A percentile compares a stretch with the other conserved stretches of the same genome.
These are phyloP conservation scores for Cryptosporidium ubiquitum DNA, from an alignment of 169 alveolate genomes.

Conservation along the genomic window DNA sequence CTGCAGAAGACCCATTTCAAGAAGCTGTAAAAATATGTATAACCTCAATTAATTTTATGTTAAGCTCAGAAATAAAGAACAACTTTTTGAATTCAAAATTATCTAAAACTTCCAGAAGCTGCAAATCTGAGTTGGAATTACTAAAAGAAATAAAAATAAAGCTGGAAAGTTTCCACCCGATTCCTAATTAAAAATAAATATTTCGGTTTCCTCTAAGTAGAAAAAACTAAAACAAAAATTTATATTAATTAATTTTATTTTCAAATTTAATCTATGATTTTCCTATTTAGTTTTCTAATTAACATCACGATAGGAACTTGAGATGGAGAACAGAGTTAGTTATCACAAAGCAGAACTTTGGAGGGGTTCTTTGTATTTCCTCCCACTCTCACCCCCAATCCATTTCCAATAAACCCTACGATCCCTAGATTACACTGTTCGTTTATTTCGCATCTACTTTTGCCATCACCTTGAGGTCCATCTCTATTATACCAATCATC, in stretches of 20 bases:
- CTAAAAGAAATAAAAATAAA: slow-evolving; percentile 1
- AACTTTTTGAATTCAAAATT: slow-evolving; percentile 17
- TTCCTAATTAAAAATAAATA: not conserved
- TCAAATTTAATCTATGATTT: not conserved
- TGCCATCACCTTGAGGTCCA: not conserved
- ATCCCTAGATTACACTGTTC: not conserved
- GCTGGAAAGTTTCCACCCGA: slow-evolving; percentile 10
- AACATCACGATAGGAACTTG: not conserved
- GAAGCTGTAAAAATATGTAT: slow-evolving; percentile 37
- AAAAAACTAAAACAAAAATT: not conserved
- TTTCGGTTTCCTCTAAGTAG: not conserved
- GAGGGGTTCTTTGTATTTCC: slow-evolving; percentile 6
- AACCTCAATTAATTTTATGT: not conserved
- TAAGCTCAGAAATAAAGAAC: slow-evolving; percentile 5
- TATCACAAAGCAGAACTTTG: not conserved
- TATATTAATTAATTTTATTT: slow-evolving; percentile 8
- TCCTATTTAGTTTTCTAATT: not conserved
- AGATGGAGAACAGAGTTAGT: not conserved
- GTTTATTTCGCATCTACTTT: not conserved
- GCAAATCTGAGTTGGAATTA: slow-evolving; percentile 28
- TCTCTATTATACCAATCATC: not conserved
- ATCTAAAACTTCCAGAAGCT: not conserved
- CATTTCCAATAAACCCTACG: not conserved
- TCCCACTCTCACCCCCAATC: not conserved
- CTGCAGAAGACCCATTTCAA: slow-evolving; percentile 24